A percentile compares a stretch with the other conserved stretches of the same genome.
These are phyloP conservation scores for Fraxinus latifolia DNA, from an alignment of 305 asterid genomes.

Conservation along the genomic window DNA sequence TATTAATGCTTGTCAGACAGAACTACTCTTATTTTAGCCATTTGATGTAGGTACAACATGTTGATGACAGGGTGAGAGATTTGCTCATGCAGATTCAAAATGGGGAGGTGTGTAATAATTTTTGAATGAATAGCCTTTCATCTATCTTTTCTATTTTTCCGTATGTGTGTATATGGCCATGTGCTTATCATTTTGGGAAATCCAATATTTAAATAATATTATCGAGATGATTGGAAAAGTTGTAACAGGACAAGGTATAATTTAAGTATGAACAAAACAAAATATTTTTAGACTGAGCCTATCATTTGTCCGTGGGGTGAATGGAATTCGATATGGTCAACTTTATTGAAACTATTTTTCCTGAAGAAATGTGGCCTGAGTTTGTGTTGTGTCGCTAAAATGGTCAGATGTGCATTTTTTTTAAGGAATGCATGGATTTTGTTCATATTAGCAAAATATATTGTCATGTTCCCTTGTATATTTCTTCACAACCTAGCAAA, in stretches of 20 bases:
- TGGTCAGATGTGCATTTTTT: slow-evolving; percentile 1
- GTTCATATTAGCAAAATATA: neutral
- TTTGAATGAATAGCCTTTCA: slow-evolving; percentile 19
- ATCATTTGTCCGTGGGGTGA: neutral
- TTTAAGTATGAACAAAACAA: neutral
- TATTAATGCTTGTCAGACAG: neutral
- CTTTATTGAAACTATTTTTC: neutral
- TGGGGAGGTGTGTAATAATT: slow-evolving; percentile 56
- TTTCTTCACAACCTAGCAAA: neutral
- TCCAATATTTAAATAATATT: neutral
- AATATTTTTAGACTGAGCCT: neutral
- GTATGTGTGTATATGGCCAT: slow-evolving; percentile 1
- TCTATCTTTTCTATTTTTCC: neutral
- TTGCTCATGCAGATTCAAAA: slow-evolving; percentile 56
- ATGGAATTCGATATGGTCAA: neutral
- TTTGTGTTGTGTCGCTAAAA: neutral
- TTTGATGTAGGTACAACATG: slow-evolving; percentile 58
- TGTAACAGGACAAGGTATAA: neutral
- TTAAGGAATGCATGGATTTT: neutral
- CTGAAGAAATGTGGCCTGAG: neutral
- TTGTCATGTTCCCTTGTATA: neutral
- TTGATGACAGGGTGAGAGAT: slow-evolving; percentile 69
- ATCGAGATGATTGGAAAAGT: neutral
- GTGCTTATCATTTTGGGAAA: neutral
- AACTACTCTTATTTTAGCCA: slow-evolving; percentile 14